These are phyloP conservation scores for Verticillium albo-atrum DNA, from an alignment of 2,329 filamentous ascomycete genomes.

Conservation along the genomic window DNA sequence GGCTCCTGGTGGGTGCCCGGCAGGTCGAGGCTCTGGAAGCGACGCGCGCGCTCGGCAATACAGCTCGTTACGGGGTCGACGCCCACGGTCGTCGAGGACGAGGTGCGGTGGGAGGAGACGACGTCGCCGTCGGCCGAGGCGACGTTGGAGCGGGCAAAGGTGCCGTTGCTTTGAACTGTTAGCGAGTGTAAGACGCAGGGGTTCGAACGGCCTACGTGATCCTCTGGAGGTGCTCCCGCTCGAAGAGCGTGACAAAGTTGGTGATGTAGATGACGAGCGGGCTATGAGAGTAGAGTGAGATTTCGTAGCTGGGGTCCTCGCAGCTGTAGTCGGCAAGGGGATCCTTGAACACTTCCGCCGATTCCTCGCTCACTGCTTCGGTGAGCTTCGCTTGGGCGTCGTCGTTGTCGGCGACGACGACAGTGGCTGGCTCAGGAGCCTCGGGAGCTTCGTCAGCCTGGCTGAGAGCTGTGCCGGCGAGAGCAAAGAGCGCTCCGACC, in stretches of 20 bases:
- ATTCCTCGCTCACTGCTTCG: background rate
- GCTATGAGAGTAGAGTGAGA: slow-evolving; percentile 27
- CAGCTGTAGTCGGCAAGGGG: slow-evolving; percentile 15
- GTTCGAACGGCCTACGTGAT: slow-evolving; percentile 22
- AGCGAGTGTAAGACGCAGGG: background rate
- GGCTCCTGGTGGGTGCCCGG: slow-evolving; percentile 29
- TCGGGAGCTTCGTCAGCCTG: background rate
- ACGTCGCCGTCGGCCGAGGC: slow-evolving; percentile 22
- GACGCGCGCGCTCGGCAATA: slow-evolving; percentile 31
- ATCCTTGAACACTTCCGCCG: background rate
- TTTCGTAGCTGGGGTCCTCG: slow-evolving; percentile 25
- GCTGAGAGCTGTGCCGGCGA: background rate
- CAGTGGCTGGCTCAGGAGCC: background rate
- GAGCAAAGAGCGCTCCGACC: background rate
- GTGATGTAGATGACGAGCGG: slow-evolving; percentile 34
- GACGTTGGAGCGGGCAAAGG: slow-evolving; percentile 30
- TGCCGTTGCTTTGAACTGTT: slow-evolving; percentile 22
- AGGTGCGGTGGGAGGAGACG: slow-evolving; percentile 23
- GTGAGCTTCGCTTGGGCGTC: background rate
- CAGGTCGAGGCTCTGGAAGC: slow-evolving; percentile 32
- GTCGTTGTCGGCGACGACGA: background rate
- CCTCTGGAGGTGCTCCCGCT: slow-evolving; percentile 27
- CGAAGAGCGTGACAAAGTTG: slow-evolving; percentile 29
- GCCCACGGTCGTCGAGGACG: slow-evolving; percentile 30
- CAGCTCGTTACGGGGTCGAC: slow-evolving; percentile 29